Evolutionary conservation across 768 basidiomycete genomes (phyloP), one percentile per base, ranked within the genome.

Genomic region (Podaxis sp.): DNA sequence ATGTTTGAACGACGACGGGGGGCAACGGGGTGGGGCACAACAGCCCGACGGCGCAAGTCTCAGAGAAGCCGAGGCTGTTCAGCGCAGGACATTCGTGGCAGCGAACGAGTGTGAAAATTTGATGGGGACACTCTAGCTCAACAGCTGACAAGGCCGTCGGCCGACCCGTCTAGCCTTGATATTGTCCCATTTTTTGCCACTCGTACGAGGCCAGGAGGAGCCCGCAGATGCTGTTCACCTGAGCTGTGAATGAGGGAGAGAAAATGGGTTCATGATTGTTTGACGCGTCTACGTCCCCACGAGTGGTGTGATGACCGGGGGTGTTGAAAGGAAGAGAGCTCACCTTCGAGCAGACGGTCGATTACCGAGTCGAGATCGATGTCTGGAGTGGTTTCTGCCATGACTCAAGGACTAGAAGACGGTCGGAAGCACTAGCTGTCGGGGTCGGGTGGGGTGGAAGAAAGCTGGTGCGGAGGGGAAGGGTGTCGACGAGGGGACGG

Each of bases 321-420:
- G 17, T 33, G 30, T 7, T 2, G 5, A 12, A 24, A 11, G 40
- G 46, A 56, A 20, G 37, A 22, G 41, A 5, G 66, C 74, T 74
- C 82, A 96, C 96, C 96, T 89, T 99, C 96, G 66, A 98, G 83
- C 66, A 99, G 84, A 65, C 95, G 86, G 88, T 98, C 96, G 73
- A 99, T 99, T 82, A 99, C 95, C 77, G 95, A 96, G 84, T 99
- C 96, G 66, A 99, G 87, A 86, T 99, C 96, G 79, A 99, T 96
- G 76, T 98, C 96, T 73, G 90, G 90, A 65, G 86, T 79, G 68
- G 87, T 80, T 71, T 93, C 91, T 72, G 90, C 87, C 91, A 92
- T 92, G 60, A 51, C 70, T 74, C 51, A 50, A 44, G 59, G 53
- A 56, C 62, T 60, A 7, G 26, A 50, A 24, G 49, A 26, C 62